These are phyloP conservation scores for Medicago arabica DNA, from an alignment of 306 rosid species.

Conservation along the genomic window DNA sequence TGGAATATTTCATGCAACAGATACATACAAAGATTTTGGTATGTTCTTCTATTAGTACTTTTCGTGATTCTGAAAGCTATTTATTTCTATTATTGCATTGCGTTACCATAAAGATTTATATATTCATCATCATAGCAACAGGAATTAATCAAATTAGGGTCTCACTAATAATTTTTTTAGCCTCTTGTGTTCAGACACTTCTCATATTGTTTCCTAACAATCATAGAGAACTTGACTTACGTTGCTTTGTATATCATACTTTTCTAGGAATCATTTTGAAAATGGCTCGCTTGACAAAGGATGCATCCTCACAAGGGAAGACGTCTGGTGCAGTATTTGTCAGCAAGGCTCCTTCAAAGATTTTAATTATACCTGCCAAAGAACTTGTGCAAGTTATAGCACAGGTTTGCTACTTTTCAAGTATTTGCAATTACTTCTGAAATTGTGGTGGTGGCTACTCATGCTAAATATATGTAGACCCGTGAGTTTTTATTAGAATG, in stretches of 20 bases:
- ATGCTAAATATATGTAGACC: slow-evolving; percentile 18
- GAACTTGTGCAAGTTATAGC: slow-evolving; percentile 91
- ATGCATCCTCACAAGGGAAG: slow-evolving; percentile 67
- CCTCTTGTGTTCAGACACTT: neutral
- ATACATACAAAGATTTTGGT: slow-evolving; percentile 86
- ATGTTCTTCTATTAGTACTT: slow-evolving; percentile 36
- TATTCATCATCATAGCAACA: neutral
- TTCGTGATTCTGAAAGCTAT: slow-evolving; percentile 22
- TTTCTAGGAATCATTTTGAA: slow-evolving; percentile 75
- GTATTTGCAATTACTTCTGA: slow-evolving; percentile 25
- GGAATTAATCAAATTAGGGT: neutral
- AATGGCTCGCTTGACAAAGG: slow-evolving; percentile 87
- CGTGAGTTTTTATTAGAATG: slow-evolving; percentile 23
- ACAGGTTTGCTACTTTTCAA: slow-evolving; percentile 64
- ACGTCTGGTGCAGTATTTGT: slow-evolving; percentile 63
- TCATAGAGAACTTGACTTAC: slow-evolving; percentile 1
- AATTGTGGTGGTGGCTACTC: slow-evolving; percentile 14
- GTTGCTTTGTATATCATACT: slow-evolving; percentile 26
- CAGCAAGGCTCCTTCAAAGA: slow-evolving; percentile 76
- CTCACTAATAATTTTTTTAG: neutral
- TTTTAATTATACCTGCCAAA: slow-evolving; percentile 65
- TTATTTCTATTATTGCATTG: slow-evolving; percentile 26
- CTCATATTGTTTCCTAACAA: no score
- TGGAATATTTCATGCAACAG: slow-evolving; percentile 88
- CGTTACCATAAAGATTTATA: slow-evolving; percentile 3